phyloP scores from a whole-genome alignment of 176 grass and related monocot genomes.

The Cenchrus fungigraminus region DNA sequence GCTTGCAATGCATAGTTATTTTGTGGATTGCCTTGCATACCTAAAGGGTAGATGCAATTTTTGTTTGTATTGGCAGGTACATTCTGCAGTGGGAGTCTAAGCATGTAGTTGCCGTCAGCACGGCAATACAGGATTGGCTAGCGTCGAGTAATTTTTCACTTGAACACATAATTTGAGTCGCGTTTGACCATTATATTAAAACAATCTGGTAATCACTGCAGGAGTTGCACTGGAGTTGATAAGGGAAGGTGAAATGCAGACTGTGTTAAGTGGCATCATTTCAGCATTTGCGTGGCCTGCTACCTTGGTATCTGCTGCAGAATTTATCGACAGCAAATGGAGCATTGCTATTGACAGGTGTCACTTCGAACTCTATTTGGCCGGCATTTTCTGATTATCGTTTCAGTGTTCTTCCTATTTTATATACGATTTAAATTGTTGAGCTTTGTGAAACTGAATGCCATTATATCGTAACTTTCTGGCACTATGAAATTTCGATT shows the following conservation, averaged over 20 bases:
- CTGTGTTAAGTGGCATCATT: constrained; percentile 73
- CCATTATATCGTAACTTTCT: neutral
- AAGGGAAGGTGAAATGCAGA: constrained; percentile 93
- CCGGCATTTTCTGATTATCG: neutral
- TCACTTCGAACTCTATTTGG: constrained; percentile 2
- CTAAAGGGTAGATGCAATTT: constrained; percentile 16
- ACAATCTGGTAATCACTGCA: constrained; percentile 37
- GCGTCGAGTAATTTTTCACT: constrained; percentile 70
- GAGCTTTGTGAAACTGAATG: constrained; percentile 14
- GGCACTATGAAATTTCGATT: neutral
- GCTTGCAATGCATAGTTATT: constrained; percentile 1
- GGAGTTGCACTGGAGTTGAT: constrained; percentile 79
- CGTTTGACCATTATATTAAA: constrained; percentile 13
- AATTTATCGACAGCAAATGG: constrained; percentile 98
- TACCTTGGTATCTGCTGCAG: constrained; percentile 75
- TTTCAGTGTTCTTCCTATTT: neutral
- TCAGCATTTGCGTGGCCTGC: constrained; percentile 89
- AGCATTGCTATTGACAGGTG: constrained; percentile 93
- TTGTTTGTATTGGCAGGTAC: constrained; percentile 60
- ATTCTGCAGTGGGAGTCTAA: constrained; percentile 88
- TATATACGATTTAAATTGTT: neutral
- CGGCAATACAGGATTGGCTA: constrained; percentile 92
- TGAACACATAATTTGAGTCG: constrained; percentile 18
- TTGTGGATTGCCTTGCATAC: constrained; percentile 8
- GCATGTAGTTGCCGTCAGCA: constrained; percentile 81